A percentile compares a stretch with the other conserved stretches of the same genome.
phyloP scores from a whole-genome alignment of 768 basidiomycete genomes.

The Pleurotus ostreatus region DNA sequence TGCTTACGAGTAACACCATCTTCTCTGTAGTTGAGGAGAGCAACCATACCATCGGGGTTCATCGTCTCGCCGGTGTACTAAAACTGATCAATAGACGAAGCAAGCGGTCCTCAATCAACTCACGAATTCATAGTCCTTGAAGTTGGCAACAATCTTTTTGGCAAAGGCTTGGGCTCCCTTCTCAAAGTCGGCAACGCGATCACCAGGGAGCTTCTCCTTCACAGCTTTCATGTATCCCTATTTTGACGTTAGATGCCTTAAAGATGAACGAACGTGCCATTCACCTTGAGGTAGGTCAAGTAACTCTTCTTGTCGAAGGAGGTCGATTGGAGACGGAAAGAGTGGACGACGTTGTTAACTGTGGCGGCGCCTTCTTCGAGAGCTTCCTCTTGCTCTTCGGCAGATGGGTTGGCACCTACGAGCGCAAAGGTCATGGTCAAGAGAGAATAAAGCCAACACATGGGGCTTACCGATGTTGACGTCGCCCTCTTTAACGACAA shows the following conservation, averaged over 20 bases:
- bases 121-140: conserved; percentile 95
- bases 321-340: conserved; percentile 84
- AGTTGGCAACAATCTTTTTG: conserved; percentile 86
- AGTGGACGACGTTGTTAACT: conserved; percentile 90
- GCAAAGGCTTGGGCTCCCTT: conserved; percentile 70
- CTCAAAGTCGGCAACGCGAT: conserved; percentile 73
- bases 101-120: conserved; percentile 18
- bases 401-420: conserved; percentile 87
- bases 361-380: conserved; percentile 71
- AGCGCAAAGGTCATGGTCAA: background rate
- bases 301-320: conserved; percentile 90
- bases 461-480: conserved; percentile 74
- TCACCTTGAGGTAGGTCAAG: conserved; percentile 77
- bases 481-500: conserved; percentile 72
- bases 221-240: conserved; percentile 94
- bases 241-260: background rate
- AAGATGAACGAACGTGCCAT: conserved; percentile 10
- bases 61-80: conserved; percentile 72
- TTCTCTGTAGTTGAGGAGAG: conserved; percentile 89
- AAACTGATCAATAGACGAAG: background rate
- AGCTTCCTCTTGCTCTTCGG: conserved; percentile 79
- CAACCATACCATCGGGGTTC: conserved; percentile 92
- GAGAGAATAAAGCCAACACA: conserved; percentile 14
- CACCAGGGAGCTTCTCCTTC: conserved; percentile 62
- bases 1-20: conserved; percentile 80